Evolutionary conservation across 2,329 filamentous ascomycete species (phyloP).

Genomic region (Neofusicoccum parvum): DNA sequence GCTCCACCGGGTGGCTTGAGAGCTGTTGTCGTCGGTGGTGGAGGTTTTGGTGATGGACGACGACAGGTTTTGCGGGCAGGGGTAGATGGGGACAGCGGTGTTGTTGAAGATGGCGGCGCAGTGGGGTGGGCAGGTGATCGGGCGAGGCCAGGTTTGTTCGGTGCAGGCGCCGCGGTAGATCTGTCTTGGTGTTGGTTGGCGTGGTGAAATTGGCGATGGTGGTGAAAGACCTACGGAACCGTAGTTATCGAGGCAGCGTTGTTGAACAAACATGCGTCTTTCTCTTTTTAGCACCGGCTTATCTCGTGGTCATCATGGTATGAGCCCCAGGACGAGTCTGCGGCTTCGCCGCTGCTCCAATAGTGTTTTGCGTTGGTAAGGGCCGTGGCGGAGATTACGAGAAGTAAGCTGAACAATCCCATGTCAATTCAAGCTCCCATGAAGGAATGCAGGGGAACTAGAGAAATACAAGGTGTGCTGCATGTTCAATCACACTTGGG

Average conservation of each 20-base stretch:
- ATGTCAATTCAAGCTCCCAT: not conserved
- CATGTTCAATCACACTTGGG: not conserved
- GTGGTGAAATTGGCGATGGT: not conserved
- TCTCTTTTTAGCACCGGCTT: not conserved
- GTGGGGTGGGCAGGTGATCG: not conserved
- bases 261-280: not conserved
- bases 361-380: not conserved
- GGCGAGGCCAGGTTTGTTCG: not conserved
- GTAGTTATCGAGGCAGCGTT: not conserved
- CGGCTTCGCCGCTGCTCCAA: not conserved
- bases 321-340: not conserved
- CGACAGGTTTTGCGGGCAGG: not conserved
- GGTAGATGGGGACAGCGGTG: not conserved
- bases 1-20: not conserved
- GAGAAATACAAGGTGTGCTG: not conserved
- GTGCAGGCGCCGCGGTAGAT: constrained; percentile 5
- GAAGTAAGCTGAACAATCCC: not conserved
- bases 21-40: not conserved
- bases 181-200: not conserved
- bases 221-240: not conserved
- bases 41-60: too few species aligned
- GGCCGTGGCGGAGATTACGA: not conserved
- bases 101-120: not conserved
- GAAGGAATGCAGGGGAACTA: too few species aligned
- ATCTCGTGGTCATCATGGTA: not conserved